Evolutionary conservation across 495 filamentous ascomycete genomes (phyloP).

Genomic region (Ascobolus immersus): DNA sequence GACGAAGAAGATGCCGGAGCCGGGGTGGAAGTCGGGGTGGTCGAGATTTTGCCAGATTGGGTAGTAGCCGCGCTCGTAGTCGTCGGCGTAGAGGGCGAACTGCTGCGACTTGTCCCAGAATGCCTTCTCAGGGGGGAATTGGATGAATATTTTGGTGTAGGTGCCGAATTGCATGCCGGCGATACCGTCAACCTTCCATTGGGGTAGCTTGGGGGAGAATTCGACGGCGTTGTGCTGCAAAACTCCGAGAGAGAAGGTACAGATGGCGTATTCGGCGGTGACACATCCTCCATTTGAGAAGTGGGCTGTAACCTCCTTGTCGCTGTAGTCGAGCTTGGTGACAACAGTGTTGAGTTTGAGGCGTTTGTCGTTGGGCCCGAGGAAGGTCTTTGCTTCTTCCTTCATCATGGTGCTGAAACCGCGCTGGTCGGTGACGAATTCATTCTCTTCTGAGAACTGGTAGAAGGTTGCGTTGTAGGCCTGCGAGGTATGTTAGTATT

Average conservation of each 20-base stretch:
- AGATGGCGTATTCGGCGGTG: slow-evolving; percentile 31
- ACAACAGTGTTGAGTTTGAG: slow-evolving; percentile 35
- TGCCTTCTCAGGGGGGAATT: slow-evolving; percentile 39
- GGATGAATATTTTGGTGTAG: slow-evolving; percentile 57
- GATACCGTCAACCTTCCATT: slow-evolving; percentile 41
- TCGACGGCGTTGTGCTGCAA: slow-evolving; percentile 35
- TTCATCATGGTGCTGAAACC: no score
- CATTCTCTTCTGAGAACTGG: slow-evolving; percentile 30
- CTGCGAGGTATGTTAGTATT: no score
- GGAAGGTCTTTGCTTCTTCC: no score
- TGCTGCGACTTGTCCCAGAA: slow-evolving; percentile 52
- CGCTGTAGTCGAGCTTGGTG: slow-evolving; percentile 31
- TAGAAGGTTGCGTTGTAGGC: slow-evolving; percentile 20
- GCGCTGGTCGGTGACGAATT: slow-evolving; percentile 39
- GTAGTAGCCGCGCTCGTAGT: slow-evolving; percentile 36
- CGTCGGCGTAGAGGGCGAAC: slow-evolving; percentile 45
- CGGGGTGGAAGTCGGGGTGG: slow-evolving; percentile 31
- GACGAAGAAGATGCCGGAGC: slow-evolving; percentile 42
- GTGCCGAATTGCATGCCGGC: slow-evolving; percentile 45
- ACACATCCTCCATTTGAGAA: slow-evolving; percentile 31
- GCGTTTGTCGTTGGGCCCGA: slow-evolving; percentile 3
- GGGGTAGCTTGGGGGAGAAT: slow-evolving; percentile 35
- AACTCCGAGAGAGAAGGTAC: slow-evolving; percentile 40
- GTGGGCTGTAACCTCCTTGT: slow-evolving; percentile 29
- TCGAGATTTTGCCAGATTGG: slow-evolving; percentile 45